Conservation (phyloP, 2,329 filamentous ascomycete species). For the Beauveria brongniartii region DNA sequence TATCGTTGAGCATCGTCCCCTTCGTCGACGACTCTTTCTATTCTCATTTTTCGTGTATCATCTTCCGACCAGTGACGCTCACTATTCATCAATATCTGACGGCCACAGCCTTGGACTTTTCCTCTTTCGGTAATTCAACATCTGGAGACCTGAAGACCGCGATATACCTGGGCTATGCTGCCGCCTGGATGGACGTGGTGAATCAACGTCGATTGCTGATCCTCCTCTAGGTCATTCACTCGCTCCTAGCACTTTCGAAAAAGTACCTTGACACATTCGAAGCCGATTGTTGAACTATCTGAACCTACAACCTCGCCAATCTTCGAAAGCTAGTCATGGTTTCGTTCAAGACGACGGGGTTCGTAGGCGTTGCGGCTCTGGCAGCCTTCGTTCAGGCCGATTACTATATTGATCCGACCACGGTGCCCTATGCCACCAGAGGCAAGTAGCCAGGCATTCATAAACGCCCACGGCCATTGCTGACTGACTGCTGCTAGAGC, state of each 20-base stretch:
- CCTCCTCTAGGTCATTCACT: not conserved
- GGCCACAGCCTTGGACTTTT: not conserved
- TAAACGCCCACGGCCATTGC: not conserved
- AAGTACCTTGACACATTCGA: not conserved
- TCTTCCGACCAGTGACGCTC: not conserved
- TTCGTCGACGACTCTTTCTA: conserved; percentile 7
- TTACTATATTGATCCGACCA: conserved; percentile 54
- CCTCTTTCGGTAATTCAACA: conserved; percentile 10
- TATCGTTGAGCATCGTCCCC: conserved; percentile 1
- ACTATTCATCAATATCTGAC: not conserved
- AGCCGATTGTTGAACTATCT: not conserved
- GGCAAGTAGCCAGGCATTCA: conserved; percentile 32
- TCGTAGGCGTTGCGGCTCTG: conserved; percentile 48
- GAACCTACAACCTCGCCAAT: not conserved
- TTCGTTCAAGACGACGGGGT: conserved; percentile 42
- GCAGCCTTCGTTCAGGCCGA: conserved; percentile 45
- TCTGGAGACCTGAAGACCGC: not conserved
- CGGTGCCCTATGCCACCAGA: conserved; percentile 44
- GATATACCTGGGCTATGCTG: not conserved
- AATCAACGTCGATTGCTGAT: not conserved
- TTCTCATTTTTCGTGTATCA: conserved; percentile 5
- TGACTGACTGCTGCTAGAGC: conserved; percentile 31
- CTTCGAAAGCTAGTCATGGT: conserved; percentile 35
- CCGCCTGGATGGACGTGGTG: not conserved
- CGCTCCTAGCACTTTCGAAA: not conserved